These are phyloP conservation scores for Sporisorium scitamineum DNA, from an alignment of 1,284 basidiomycete species.

Conservation along the genomic window DNA sequence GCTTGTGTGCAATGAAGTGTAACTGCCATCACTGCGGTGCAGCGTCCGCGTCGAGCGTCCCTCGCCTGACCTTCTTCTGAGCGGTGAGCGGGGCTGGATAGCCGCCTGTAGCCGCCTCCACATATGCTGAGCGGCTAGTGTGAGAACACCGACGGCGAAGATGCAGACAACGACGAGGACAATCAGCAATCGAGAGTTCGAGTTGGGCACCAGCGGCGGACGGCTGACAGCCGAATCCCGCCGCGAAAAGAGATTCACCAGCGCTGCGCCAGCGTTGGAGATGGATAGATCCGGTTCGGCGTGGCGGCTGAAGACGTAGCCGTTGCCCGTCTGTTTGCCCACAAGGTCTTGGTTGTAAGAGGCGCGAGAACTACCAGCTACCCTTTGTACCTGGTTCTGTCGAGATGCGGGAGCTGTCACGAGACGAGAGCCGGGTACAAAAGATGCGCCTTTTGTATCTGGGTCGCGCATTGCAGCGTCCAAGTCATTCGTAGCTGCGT, in stretches of 20 bases:
- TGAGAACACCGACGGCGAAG: slow-evolving; percentile 38
- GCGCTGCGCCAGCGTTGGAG: slow-evolving; percentile 24
- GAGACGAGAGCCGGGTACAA: slow-evolving; percentile 1
- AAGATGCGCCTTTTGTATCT: background rate
- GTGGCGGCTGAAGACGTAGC: slow-evolving; percentile 39
- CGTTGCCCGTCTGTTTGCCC: slow-evolving; percentile 45
- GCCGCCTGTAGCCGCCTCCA: slow-evolving; percentile 18
- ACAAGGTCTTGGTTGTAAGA: slow-evolving; percentile 31
- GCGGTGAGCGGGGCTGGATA: slow-evolving; percentile 33
- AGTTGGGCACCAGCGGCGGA: slow-evolving; percentile 48
- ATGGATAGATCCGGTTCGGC: slow-evolving; percentile 21
- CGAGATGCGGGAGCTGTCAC: background rate
- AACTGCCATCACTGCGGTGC: slow-evolving; percentile 30
- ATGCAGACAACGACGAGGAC: slow-evolving; percentile 48
- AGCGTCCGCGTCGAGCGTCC: slow-evolving; percentile 20
- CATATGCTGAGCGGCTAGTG: slow-evolving; percentile 34
- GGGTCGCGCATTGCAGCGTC: background rate
- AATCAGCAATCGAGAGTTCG: slow-evolving; percentile 44
- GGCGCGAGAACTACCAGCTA: background rate
- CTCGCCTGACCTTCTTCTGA: slow-evolving; percentile 34
- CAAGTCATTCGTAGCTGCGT: background rate
- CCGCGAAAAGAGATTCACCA: slow-evolving; percentile 35
- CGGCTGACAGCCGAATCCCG: slow-evolving; percentile 37
- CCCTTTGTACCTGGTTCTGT: slow-evolving; percentile 3
- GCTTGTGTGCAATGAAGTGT: slow-evolving; percentile 12